Conservation (phyloP, 2,329 filamentous ascomycete genomes). For the Apiospora pterosperma region DNA sequence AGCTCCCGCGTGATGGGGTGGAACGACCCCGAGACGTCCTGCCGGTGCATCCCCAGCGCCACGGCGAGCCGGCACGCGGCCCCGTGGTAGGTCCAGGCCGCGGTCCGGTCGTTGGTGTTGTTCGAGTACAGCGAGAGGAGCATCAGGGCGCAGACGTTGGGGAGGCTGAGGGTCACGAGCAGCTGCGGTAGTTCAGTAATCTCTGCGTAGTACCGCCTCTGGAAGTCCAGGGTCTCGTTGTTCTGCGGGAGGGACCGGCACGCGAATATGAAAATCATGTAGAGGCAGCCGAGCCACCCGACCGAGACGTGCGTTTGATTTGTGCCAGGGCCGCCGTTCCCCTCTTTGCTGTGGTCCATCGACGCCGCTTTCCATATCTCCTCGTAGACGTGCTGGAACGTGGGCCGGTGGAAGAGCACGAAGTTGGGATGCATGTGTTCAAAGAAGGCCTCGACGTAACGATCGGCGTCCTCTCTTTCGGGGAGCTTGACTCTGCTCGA, state of each 20-base stretch:
- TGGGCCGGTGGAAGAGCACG: slow-evolving; percentile 35
- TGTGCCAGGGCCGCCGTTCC: neutral
- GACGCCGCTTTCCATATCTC: slow-evolving; percentile 27
- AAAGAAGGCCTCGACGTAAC: slow-evolving; percentile 36
- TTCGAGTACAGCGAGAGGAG: slow-evolving; percentile 38
- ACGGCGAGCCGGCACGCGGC: slow-evolving; percentile 38
- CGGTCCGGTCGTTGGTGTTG: slow-evolving; percentile 37
- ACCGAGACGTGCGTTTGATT: slow-evolving; percentile 29
- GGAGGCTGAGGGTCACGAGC: slow-evolving; percentile 32
- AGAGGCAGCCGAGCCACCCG: slow-evolving; percentile 38
- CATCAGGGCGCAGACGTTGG: slow-evolving; percentile 39
- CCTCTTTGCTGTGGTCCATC: neutral
- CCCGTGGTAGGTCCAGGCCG: slow-evolving; percentile 36
- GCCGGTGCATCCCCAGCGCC: slow-evolving; percentile 40
- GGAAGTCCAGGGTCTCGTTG: slow-evolving; percentile 26
- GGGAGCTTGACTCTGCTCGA: slow-evolving; percentile 25
- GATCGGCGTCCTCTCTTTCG: slow-evolving; percentile 30
- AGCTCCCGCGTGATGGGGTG: slow-evolving; percentile 24
- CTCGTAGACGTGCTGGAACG: slow-evolving; percentile 35
- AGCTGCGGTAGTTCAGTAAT: slow-evolving; percentile 32
- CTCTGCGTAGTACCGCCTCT: slow-evolving; percentile 29
- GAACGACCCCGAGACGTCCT: slow-evolving; percentile 33
- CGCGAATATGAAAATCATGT: slow-evolving; percentile 37
- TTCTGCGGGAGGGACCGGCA: slow-evolving; percentile 33
- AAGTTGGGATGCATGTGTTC: slow-evolving; percentile 34